Conservation (phyloP, 345 rosid genomes). For the Camelina sativa region DNA sequence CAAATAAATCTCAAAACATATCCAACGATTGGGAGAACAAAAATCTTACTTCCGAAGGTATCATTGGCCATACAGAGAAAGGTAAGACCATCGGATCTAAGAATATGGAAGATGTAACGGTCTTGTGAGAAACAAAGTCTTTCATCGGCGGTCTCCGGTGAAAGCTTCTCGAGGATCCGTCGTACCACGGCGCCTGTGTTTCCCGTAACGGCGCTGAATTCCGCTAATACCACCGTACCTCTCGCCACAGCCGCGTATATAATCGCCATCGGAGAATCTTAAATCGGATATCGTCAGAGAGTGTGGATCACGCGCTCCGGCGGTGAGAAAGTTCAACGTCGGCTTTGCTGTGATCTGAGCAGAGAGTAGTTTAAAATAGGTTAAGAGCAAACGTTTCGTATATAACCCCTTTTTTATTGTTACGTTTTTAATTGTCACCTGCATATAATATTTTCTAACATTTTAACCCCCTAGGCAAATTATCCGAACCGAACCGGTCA, state of each 20-base stretch:
- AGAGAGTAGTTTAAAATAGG: constrained; percentile 6
- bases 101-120: constrained; percentile 88
- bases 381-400: constrained; percentile 18
- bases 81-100: constrained; percentile 86
- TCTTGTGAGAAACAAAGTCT: constrained; percentile 95
- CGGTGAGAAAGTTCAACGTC: constrained; percentile 33
- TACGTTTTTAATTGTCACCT: neutral
- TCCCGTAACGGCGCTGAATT: constrained; percentile 96
- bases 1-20: constrained; percentile 8
- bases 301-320: constrained; percentile 30
- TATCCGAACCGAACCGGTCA: neutral
- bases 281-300: neutral
- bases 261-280: constrained; percentile 69
- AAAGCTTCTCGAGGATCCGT: constrained; percentile 90
- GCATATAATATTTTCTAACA: neutral
- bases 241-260: constrained; percentile 89
- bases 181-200: constrained; percentile 89
- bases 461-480: constrained; percentile 12
- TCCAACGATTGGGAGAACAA: too few relatives aligned
- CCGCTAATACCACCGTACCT: constrained; percentile 91
- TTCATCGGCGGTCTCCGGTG: constrained; percentile 68
- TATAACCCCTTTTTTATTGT: constrained; percentile 24
- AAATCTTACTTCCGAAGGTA: constrained; percentile 67
- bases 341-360: constrained; percentile 36
- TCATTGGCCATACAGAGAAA: constrained; percentile 98